phyloP scores from a whole-genome alignment of 352 stramenopile genomes.

The Globisporangium radiosum region DNA sequence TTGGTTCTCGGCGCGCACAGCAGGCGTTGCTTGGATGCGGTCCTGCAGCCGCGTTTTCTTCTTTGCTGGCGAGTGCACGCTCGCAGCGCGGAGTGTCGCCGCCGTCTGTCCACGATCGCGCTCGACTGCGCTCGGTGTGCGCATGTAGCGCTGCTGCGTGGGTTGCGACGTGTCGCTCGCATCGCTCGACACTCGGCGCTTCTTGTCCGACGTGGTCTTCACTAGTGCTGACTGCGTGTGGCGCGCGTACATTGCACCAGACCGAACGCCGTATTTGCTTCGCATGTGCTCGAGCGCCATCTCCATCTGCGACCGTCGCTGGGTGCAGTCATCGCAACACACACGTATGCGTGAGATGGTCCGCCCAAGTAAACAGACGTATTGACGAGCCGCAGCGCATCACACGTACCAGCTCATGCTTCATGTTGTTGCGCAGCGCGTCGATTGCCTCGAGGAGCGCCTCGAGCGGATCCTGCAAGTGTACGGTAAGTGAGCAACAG shows the following conservation, averaged over 20 bases:
- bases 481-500: too few species aligned
- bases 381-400: too few species aligned
- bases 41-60: constrained; percentile 19
- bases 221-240: background rate
- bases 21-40: too few species aligned
- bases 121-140: background rate
- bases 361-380: background rate
- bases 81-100: background rate
- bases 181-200: background rate
- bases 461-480: constrained; percentile 32
- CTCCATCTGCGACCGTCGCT: constrained; percentile 25
- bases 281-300: constrained; percentile 34
- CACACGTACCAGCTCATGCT: constrained; percentile 30
- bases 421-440: constrained; percentile 26
- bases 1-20: constrained; percentile 51
- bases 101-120: too few species aligned
- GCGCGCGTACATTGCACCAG: constrained; percentile 3
- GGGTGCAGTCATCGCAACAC: background rate
- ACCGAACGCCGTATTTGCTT: constrained; percentile 19
- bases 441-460: constrained; percentile 31
- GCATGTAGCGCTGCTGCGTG: constrained; percentile 15
- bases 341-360: background rate
- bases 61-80: constrained; percentile 18
- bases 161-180: too few species aligned
- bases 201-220: background rate